Conservation (phyloP, 1,284 basidiomycete genomes). For the Gymnopus androsaceus region DNA sequence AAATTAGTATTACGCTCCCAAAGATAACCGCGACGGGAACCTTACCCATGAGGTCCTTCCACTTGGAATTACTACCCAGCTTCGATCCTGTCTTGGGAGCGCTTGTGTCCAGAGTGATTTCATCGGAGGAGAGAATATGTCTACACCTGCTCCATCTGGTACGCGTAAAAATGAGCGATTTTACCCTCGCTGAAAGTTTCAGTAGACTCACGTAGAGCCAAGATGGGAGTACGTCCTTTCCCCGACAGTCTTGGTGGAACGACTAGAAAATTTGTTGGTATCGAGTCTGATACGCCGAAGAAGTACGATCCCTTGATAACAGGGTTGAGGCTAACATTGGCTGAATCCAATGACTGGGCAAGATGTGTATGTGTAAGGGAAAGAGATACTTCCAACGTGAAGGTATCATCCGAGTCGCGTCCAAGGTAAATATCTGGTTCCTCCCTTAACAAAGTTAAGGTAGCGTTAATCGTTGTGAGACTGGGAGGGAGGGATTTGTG, state of each 20-base stretch:
- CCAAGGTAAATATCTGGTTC: background rate
- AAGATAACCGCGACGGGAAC: too few relatives aligned
- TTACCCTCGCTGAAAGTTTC: background rate
- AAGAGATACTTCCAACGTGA: background rate
- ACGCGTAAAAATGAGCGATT: slow-evolving; percentile 6
- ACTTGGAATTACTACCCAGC: slow-evolving; percentile 73
- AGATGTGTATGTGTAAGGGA: slow-evolving; percentile 6
- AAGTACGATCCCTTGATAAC: slow-evolving; percentile 61
- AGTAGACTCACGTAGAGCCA: slow-evolving; percentile 64
- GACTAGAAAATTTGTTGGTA: slow-evolving; percentile 58
- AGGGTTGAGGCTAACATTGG: background rate
- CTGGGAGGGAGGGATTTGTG: slow-evolving; percentile 13
- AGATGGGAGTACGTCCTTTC: slow-evolving; percentile 41
- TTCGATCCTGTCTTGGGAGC: slow-evolving; percentile 54
- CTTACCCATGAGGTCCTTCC: slow-evolving; percentile 76
- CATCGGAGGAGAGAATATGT: slow-evolving; percentile 45
- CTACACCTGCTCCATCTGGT: slow-evolving; percentile 81
- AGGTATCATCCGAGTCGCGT: background rate
- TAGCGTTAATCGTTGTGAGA: slow-evolving; percentile 5
- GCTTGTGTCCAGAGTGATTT: slow-evolving; percentile 58
- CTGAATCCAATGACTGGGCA: too few relatives aligned
- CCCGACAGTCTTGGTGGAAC: slow-evolving; percentile 48
- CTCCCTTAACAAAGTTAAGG: background rate
- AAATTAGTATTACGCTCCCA: background rate
- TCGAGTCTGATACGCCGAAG: slow-evolving; percentile 42